Conservation (phyloP, 208 protist genomes). For the Leptomonas pyrrhocoris region DNA sequence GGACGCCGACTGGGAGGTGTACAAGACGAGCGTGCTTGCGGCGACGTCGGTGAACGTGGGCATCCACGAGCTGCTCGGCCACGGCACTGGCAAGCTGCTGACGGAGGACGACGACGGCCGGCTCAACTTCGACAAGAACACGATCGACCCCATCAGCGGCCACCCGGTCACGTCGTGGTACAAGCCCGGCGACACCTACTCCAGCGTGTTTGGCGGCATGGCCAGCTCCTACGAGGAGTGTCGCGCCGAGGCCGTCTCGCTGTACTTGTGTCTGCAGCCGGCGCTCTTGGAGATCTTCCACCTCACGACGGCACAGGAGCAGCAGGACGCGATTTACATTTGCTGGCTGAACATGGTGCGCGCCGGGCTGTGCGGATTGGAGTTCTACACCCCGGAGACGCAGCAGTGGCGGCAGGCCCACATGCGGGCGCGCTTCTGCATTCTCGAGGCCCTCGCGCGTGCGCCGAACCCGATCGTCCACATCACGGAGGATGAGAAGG, state of each 20-base stretch:
- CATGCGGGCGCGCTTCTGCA: slow-evolving; percentile 91
- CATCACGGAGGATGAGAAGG: slow-evolving; percentile 49
- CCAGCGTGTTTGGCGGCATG: slow-evolving; percentile 74
- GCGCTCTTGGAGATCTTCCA: slow-evolving; percentile 76
- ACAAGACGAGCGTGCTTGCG: slow-evolving; percentile 49
- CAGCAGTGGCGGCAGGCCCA: slow-evolving; percentile 91
- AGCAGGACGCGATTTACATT: slow-evolving; percentile 63
- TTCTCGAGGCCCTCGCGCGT: slow-evolving; percentile 77
- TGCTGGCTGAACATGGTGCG: slow-evolving; percentile 95
- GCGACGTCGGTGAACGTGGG: slow-evolving; percentile 93
- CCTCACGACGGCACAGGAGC: slow-evolving; percentile 38
- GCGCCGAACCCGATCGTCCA: slow-evolving; percentile 58
- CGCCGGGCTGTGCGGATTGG: slow-evolving; percentile 85
- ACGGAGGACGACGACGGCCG: slow-evolving; percentile 54
- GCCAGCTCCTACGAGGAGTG: slow-evolving; percentile 90
- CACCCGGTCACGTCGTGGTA: slow-evolving; percentile 80
- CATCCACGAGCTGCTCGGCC: slow-evolving; percentile 94
- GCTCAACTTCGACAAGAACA: slow-evolving; percentile 78
- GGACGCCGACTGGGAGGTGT: slow-evolving; percentile 83
- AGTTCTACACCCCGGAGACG: slow-evolving; percentile 91
- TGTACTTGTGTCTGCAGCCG: slow-evolving; percentile 80
- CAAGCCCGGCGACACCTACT: slow-evolving; percentile 89
- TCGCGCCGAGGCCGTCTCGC: slow-evolving; percentile 86
- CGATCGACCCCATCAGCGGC: slow-evolving; percentile 76
- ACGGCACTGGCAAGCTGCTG: slow-evolving; percentile 92